These are phyloP conservation scores for Parietaria judaica DNA, from an alignment of 306 rosid genomes.

Conservation along the genomic window DNA sequence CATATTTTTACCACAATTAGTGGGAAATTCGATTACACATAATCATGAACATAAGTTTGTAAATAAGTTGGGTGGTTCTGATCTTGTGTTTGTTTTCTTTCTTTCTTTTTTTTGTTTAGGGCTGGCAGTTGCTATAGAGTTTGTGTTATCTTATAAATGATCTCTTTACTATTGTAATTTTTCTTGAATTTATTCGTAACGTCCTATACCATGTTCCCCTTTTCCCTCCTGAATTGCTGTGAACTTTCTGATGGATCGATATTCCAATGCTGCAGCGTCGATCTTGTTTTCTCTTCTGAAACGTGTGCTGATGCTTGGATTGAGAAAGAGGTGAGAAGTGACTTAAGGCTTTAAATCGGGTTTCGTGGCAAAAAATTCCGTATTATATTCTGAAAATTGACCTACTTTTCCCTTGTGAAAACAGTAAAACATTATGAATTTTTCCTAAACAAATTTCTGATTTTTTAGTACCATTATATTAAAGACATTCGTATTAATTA, in stretches of 20 bases:
- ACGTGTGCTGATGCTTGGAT: slow-evolving; percentile 95
- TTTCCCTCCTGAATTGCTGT: too few species aligned
- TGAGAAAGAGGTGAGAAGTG: slow-evolving; percentile 75
- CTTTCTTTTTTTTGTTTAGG: background rate
- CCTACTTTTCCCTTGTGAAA: too few species aligned
- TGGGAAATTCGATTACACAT: background rate
- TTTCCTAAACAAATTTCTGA: too few species aligned
- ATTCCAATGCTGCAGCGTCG: slow-evolving; percentile 59
- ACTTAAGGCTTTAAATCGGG: slow-evolving; percentile 5
- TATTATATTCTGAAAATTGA: too few species aligned
- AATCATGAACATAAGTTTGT: background rate
- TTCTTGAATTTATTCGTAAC: background rate
- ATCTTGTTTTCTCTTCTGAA: slow-evolving; percentile 61
- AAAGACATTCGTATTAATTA: too few species aligned
- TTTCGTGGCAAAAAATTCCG: too few species aligned
- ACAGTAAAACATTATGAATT: too few species aligned
- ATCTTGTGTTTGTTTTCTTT: background rate
- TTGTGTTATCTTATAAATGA: too few species aligned
- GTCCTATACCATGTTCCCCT: background rate
- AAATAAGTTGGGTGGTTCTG: background rate
- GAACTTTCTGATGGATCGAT: slow-evolving; percentile 7
- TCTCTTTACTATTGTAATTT: background rate
- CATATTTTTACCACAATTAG: background rate
- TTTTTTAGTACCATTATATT: too few species aligned
- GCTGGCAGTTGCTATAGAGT: too few species aligned